Evolutionary conservation across 768 basidiomycete genomes (phyloP).

Genomic region (Artomyces pyxidatus): DNA sequence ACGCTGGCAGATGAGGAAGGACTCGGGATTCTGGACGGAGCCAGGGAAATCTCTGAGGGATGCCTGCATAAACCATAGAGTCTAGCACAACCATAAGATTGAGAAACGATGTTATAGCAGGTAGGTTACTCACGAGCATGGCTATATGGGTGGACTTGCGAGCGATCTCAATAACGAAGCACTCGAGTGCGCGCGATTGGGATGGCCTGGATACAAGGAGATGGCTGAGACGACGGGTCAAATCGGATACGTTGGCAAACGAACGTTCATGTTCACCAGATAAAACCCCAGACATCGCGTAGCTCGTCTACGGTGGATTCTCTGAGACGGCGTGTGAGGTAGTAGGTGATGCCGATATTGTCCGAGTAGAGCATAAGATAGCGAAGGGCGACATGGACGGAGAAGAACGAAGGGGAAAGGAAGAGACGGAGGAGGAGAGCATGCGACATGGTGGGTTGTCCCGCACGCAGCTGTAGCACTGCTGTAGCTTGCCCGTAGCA

Average conservation of each 20-base stretch:
- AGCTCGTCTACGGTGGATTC: constrained; percentile 63
- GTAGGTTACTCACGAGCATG: constrained; percentile 67
- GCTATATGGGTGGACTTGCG: constrained; percentile 92
- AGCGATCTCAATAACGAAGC: constrained; percentile 83
- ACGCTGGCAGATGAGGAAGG: constrained; percentile 88
- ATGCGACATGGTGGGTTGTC: constrained; percentile 45
- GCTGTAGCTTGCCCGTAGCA: no score
- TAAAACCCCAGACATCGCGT: constrained; percentile 82
- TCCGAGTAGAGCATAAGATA: constrained; percentile 78
- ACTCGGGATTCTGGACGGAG: constrained; percentile 51
- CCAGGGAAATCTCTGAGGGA: constrained; percentile 73
- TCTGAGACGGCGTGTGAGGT: constrained; percentile 68
- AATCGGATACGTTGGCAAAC: constrained; percentile 25
- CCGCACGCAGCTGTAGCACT: no score
- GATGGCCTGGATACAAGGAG: constrained; percentile 90
- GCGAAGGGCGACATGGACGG: constrained; percentile 85
- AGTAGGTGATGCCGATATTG: constrained; percentile 89
- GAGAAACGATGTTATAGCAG: constrained; percentile 14
- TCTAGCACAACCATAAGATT: constrained; percentile 37
- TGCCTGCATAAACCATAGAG: constrained; percentile 98
- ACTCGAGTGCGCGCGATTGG: constrained; percentile 86
- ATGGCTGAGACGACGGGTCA: constrained; percentile 50
- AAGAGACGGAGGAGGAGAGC: constrained; percentile 86
- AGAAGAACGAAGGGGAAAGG: constrained; percentile 87
- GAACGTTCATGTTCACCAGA: constrained; percentile 46